Percentiles rank a stretch among this genome's conserved stretches.
Conservation (phyloP, 305 asterid genomes). For the Fraxinus sp. region DNA sequence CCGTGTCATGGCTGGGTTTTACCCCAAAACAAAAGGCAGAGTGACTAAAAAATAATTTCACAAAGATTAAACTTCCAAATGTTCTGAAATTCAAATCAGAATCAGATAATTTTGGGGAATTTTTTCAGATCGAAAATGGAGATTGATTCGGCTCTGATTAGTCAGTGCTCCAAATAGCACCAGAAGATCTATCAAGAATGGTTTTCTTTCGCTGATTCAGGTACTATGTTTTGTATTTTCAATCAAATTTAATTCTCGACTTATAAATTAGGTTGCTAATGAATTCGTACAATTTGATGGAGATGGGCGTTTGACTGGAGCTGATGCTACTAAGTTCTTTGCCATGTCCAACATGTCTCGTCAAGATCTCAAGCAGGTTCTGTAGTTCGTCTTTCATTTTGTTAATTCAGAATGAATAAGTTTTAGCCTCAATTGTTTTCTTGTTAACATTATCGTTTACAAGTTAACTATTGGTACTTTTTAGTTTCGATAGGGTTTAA, state of each 20-base stretch:
- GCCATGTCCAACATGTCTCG: slow-evolving; percentile 78
- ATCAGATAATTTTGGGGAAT: neutral
- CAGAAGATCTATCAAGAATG: slow-evolving; percentile 77
- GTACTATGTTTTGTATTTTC: slow-evolving; percentile 21
- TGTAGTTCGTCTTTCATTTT: neutral
- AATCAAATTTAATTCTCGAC: neutral
- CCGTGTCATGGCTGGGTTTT: neutral
- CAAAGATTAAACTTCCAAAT: neutral
- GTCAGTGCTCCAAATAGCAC: slow-evolving; percentile 74
- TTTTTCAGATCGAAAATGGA: slow-evolving; percentile 46
- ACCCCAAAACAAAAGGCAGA: neutral
- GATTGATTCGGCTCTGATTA: slow-evolving; percentile 69
- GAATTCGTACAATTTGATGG: slow-evolving; percentile 46
- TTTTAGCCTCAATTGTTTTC: neutral
- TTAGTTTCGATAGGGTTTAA: neutral
- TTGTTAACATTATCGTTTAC: neutral
- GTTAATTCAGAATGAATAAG: neutral
- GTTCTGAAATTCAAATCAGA: neutral
- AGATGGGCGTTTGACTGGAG: slow-evolving; percentile 81
- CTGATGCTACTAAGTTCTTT: slow-evolving; percentile 77
- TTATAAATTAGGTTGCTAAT: neutral
- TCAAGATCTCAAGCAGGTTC: slow-evolving; percentile 77
- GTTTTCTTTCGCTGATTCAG: slow-evolving; percentile 81
- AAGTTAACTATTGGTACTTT: neutral
- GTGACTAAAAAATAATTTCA: neutral